Evolutionary conservation across 1,139 yeast species (phyloP), one percentile per base, ranked within the genome.

Genomic region (Candida albicans): DNA sequence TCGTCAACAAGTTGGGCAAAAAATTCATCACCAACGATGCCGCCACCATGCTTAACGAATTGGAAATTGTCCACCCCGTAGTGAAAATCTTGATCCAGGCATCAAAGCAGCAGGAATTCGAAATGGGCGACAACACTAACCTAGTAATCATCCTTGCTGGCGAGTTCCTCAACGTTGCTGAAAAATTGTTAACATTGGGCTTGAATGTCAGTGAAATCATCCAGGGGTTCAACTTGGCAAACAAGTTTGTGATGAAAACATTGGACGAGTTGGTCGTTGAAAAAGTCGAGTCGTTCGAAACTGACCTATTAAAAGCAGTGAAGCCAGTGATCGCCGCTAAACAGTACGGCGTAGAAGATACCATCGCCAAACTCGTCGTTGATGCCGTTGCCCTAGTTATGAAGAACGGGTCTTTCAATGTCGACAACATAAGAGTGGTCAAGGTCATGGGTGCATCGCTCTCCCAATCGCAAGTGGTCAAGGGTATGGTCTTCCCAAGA

Each of bases 401-500:
- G 56, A 77, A 78, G 57, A 70, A 72, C 53, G 78, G 82, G n/a
- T 49, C 52, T 33, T 91, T 91, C 73, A 93, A 91, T 62, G 93
- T 93, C 46, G 99, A 93, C 62, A 86, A 90, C 45, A 79, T 93
- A 49, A 82, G 99, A 63, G 97, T 93, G 27, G 99, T 93, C 40
- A 93, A 93, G 68, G 86, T 93, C 55, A 88, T 93, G 96, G 99
- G 99, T 47, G 78, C 96, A 18, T 77, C 95, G 44, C 73, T 95
- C 55, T 68, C 74, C 30, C 77, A 78, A 54, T 86, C 96, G 8
- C 77, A 78, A 55, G 99, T 95, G 44, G 74, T 95, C 54, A 88
- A 87, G 67, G 99, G 99, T 54, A 93, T 93, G 99, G 97, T 95
- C 34, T 93, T 95, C 76, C 96, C 96, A 55, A 80, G 95, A 58